Conservation (phyloP, 768 basidiomycete species). For the Psilocybe cubensis region DNA sequence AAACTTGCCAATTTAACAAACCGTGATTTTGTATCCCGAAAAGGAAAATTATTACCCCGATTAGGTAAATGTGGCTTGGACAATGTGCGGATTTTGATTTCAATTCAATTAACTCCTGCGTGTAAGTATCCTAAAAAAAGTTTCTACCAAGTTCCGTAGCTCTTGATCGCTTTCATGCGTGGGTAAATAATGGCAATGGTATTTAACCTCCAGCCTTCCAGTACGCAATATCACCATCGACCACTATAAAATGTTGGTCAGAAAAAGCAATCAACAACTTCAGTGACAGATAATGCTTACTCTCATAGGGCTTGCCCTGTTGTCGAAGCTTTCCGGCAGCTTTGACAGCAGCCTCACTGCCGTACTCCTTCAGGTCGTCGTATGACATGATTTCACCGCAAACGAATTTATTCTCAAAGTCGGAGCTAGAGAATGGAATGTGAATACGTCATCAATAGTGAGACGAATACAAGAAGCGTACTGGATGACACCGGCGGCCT, state of each 20-base stretch:
- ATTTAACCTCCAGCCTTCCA: slow-evolving; percentile 77
- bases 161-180: neutral
- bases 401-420: slow-evolving; percentile 98
- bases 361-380: slow-evolving; percentile 88
- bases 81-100: too few species aligned
- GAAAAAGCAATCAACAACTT: neutral
- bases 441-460: neutral
- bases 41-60: too few species aligned
- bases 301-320: slow-evolving; percentile 97
- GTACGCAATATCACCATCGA: slow-evolving; percentile 90
- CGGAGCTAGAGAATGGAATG: slow-evolving; percentile 57
- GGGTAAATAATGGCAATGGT: neutral
- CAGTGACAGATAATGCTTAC: slow-evolving; percentile 44
- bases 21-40: too few species aligned
- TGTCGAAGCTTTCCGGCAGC: slow-evolving; percentile 94
- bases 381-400: slow-evolving; percentile 97
- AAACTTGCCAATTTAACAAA: too few species aligned
- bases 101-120: too few species aligned
- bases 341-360: slow-evolving; percentile 90
- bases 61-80: too few species aligned
- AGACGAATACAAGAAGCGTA: slow-evolving; percentile 39
- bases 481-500: slow-evolving; percentile 99
- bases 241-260: slow-evolving; percentile 49
- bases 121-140: neutral
- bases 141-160: too few species aligned